Evolutionary conservation across 148 eudicot species (phyloP).

Genomic region (Vaccinium macrocarpon): DNA sequence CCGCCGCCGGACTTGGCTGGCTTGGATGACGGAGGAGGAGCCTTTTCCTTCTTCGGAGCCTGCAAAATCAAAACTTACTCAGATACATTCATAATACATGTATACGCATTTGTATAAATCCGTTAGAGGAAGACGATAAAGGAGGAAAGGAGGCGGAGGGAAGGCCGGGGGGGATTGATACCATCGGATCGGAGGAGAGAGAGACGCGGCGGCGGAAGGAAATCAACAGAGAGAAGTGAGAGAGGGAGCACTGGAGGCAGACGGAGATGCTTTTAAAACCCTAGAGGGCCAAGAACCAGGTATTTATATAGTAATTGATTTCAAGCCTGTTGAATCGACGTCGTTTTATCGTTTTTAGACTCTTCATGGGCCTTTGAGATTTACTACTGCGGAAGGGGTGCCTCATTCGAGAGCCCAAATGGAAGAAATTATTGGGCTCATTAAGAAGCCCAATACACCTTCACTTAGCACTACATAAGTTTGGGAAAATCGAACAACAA

Average conservation of each 20-base stretch:
- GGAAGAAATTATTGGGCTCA: neutral
- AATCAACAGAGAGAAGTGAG: neutral
- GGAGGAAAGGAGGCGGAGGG: neutral
- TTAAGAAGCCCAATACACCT: neutral
- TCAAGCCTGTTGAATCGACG: neutral
- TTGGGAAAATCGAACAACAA: too few relatives aligned
- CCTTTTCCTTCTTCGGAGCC: conserved; percentile 91
- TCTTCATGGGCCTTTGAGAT: neutral
- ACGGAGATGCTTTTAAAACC: neutral
- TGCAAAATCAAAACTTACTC: conserved; percentile 16
- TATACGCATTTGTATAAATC: neutral
- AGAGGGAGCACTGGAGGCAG: neutral
- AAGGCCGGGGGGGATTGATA: neutral
- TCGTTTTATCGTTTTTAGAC: neutral
- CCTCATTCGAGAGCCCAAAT: neutral
- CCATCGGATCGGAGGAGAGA: conserved; percentile 16
- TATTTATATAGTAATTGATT: neutral
- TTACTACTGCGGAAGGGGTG: too few relatives aligned
- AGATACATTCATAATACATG: neutral
- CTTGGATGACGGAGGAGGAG: conserved; percentile 84
- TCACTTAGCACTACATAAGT: too few relatives aligned
- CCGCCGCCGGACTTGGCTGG: conserved; percentile 97
- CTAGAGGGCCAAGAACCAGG: neutral
- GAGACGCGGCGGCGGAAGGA: neutral
- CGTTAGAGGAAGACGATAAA: neutral